Evolutionary conservation across 345 rosid genomes (phyloP), one percentile per base, ranked within the genome.

Genomic region (Gynandropsis gynandra): DNA sequence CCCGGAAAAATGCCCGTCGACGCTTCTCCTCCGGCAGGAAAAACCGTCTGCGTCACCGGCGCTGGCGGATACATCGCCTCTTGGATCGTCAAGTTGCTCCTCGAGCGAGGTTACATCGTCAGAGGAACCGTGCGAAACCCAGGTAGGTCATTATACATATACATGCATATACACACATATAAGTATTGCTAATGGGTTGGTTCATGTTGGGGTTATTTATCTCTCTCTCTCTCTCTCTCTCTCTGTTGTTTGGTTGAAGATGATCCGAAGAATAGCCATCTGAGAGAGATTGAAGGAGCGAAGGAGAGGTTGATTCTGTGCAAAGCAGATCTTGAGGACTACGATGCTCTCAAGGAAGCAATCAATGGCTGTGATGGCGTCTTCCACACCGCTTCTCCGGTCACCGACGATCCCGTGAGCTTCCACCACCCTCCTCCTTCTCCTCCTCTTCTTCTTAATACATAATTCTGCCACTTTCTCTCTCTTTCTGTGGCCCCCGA

Each of bases 61-160:
- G 98, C 98, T 8, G 96, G 84, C 33, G 98, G 98, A 35, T 92
- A 87, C 69, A 78, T 92, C 46, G 98, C 95, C 16, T 92, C 98
- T 9, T 92, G 98, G 98, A 79, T 87, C 5, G 98, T 92, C 33
- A 92, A 87, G 47, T 74, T 69, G 16, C 87, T 87, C 18, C 76
- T 92, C 1, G 82, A 87, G 37, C 73, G 61, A 47, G 98, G 96
- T 27, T 92, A 92, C 69, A 44, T 74, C 4, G 93, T 92, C 39
- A 77, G 64, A 68, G 98, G 98, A 58, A 87, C 98, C 20, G 78
- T 78, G 33, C 75, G 98, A 32, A 92, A 87, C 56, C 96, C 96
- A 58, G 95, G 95, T 87, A 8, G 8, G 29, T 7, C 27, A n/a
- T 19, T 39, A 10, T 44, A 10, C 49, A 8, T 16, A 5, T 24